Evolutionary conservation across 805 yeast species (phyloP).

Genomic region (Ogataea saltuana): DNA sequence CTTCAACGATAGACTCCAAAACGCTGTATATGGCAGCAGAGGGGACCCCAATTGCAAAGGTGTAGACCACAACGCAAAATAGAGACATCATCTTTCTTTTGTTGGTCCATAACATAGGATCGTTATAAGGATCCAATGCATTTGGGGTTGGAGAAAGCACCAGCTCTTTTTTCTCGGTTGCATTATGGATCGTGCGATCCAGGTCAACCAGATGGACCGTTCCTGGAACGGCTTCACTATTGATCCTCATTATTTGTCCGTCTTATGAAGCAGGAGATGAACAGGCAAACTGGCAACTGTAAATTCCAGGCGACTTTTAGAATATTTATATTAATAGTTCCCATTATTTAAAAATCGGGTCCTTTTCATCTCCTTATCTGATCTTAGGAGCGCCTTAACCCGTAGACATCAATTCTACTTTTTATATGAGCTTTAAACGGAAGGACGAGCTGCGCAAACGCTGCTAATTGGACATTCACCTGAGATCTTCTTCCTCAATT

Average conservation of each 20-base stretch:
- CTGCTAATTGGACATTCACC: too few relatives aligned
- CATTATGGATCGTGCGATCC: conserved; percentile 27
- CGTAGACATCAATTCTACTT: too few relatives aligned
- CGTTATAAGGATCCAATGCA: conserved; percentile 66
- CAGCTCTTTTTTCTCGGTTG: conserved; percentile 18
- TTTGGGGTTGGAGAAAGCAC: conserved; percentile 58
- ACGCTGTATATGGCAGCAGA: conserved; percentile 28
- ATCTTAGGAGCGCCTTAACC: too few relatives aligned
- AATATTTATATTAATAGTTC: too few relatives aligned
- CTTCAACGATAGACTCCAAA: conserved; percentile 22
- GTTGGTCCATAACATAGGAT: conserved; percentile 63
- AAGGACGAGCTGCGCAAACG: too few relatives aligned
- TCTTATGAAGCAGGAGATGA: too few relatives aligned
- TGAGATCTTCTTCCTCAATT: too few relatives aligned
- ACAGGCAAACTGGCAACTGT: too few relatives aligned
- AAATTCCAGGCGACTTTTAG: too few relatives aligned
- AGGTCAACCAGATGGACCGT: conserved; percentile 26
- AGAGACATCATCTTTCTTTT: conserved; percentile 47
- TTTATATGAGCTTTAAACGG: too few relatives aligned
- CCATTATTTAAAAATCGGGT: too few relatives aligned
- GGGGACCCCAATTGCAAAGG: conserved; percentile 27
- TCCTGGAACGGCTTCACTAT: conserved; percentile 12
- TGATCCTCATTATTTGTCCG: conserved; percentile 9
- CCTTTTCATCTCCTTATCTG: too few relatives aligned
- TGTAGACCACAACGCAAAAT: conserved; percentile 43